These are phyloP conservation scores for Gryganskiella cystojenkinii DNA, from an alignment of 192 early-diverging fungal species.

Conservation along the genomic window DNA sequence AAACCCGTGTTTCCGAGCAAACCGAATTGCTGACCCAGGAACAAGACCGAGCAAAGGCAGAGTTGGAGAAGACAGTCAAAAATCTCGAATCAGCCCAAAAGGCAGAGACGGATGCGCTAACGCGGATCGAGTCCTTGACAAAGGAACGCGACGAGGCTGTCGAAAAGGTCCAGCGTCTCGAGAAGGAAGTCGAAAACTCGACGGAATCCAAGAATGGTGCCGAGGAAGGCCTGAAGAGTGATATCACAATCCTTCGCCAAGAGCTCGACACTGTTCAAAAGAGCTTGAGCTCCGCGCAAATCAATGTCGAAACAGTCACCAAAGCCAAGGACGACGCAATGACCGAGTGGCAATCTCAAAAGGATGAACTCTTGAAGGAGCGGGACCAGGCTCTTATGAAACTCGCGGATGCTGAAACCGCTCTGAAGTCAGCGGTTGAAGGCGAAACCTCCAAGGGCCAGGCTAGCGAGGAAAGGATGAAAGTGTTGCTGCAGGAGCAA, in stretches of 20 bases:
- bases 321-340: constrained; percentile 5
- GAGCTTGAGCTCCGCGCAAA: constrained; percentile 16
- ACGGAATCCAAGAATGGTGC: constrained; percentile 24
- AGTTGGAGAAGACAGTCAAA: not conserved
- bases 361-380: constrained; percentile 5
- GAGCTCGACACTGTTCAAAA: constrained; percentile 22
- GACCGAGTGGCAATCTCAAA: constrained; percentile 4
- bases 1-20: constrained; percentile 14
- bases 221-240: constrained; percentile 4
- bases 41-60: constrained; percentile 2
- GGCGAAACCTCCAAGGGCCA: constrained; percentile 1
- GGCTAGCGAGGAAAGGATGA: constrained; percentile 14
- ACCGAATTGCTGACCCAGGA: constrained; percentile 4
- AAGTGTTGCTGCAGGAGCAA: too few relatives aligned
- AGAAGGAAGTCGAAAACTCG: constrained; percentile 22
- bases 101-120: constrained; percentile 2
- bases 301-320: constrained; percentile 2
- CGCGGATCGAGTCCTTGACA: constrained; percentile 10
- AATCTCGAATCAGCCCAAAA: constrained; percentile 18
- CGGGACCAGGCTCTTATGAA: constrained; percentile 18
- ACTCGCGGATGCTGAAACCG: not conserved
- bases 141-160: constrained; percentile 32
- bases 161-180: constrained; percentile 12
- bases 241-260: constrained; percentile 10
- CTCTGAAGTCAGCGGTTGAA: constrained; percentile 22